Conservation (phyloP, 2,329 filamentous ascomycete genomes). For the Aspergillus hiratsukae region DNA sequence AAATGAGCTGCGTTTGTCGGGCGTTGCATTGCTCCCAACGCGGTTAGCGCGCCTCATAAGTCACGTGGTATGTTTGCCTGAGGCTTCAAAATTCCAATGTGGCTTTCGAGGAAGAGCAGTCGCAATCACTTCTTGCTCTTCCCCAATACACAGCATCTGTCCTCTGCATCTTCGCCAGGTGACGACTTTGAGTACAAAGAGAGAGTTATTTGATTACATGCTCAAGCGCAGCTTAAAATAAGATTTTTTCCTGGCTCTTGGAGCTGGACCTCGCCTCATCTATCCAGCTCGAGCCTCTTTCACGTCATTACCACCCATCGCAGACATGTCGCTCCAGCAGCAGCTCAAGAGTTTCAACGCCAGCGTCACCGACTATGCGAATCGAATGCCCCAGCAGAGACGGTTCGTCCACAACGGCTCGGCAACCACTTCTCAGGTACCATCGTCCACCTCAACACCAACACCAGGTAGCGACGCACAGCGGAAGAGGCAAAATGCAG, state of each 20-base stretch:
- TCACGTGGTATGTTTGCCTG: conserved; percentile 8
- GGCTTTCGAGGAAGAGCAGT: background rate
- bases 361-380: conserved; percentile 59
- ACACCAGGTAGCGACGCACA: conserved; percentile 41
- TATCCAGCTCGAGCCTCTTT: background rate
- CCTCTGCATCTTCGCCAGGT: background rate
- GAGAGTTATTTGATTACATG: conserved; percentile 1
- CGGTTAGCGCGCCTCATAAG: conserved; percentile 8
- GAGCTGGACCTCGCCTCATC: conserved; percentile 11
- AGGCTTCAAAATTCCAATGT: background rate
- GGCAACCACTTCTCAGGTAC: conserved; percentile 56
- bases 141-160: background rate
- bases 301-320: conserved; percentile 1
- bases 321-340: conserved; percentile 61
- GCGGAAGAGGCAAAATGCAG: conserved; percentile 56
- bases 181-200: background rate
- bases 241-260: conserved; percentile 10
- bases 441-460: conserved; percentile 32
- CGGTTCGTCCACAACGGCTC: conserved; percentile 50
- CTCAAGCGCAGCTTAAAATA: conserved; percentile 1
- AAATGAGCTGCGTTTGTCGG: conserved; percentile 7
- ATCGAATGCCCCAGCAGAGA: conserved; percentile 55
- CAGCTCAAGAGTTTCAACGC: conserved; percentile 61
- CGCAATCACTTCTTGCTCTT: background rate
- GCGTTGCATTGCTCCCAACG: conserved; percentile 11